Evolutionary conservation across 2,329 filamentous ascomycete species (phyloP).

Genomic region (Arthrobotrys megalospora): DNA sequence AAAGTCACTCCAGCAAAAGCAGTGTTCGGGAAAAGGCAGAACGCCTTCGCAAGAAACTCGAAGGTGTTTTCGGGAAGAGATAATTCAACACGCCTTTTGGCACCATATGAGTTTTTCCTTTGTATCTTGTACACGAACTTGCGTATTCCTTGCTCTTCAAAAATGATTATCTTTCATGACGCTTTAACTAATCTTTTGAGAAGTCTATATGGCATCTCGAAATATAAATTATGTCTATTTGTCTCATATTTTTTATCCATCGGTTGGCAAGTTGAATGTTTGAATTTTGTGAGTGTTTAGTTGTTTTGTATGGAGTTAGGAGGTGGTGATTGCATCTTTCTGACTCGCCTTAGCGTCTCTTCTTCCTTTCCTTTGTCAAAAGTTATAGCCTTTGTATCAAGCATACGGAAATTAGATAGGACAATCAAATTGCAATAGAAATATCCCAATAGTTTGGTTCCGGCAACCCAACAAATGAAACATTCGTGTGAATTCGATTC

Average conservation of each 20-base stretch:
- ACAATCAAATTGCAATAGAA: slow-evolving; percentile 26
- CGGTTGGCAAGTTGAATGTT: background rate
- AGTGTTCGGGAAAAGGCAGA: slow-evolving; percentile 54
- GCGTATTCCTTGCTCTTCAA: background rate
- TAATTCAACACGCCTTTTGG: background rate
- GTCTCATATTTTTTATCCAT: background rate
- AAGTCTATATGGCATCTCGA: background rate
- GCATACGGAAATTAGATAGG: slow-evolving; percentile 14
- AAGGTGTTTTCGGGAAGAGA: slow-evolving; percentile 41
- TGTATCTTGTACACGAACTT: slow-evolving; percentile 1
- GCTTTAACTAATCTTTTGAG: background rate
- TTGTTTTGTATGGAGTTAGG: slow-evolving; percentile 12
- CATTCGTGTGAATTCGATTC: background rate
- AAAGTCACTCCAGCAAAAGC: slow-evolving; percentile 46
- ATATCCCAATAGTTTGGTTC: background rate
- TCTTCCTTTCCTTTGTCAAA: slow-evolving; percentile 30
- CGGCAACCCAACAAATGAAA: background rate
- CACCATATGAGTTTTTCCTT: background rate
- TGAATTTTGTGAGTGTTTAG: slow-evolving; percentile 1
- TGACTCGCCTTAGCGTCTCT: slow-evolving; percentile 38
- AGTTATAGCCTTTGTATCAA: slow-evolving; percentile 2
- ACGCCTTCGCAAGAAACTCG: slow-evolving; percentile 50
- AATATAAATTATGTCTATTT: background rate
- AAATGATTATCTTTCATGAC: slow-evolving; percentile 3
- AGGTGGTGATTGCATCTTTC: slow-evolving; percentile 7